phyloP scores from a whole-genome alignment of 1,284 basidiomycete species.

The Ustilago xerochloae region DNA sequence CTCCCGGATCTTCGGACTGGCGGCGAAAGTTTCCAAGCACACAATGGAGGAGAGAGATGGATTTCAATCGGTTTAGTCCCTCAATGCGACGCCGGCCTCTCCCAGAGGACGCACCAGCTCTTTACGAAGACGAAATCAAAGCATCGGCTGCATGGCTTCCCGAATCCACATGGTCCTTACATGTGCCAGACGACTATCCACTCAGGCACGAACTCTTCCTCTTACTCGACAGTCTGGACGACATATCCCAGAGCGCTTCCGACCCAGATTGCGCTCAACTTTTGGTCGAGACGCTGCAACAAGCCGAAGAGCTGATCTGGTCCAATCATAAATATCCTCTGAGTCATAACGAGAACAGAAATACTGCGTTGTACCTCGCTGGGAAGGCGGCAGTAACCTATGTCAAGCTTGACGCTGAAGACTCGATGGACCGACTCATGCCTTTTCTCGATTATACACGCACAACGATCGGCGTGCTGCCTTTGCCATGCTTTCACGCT shows the following conservation, averaged over 20 bases:
- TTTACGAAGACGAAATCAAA: slow-evolving; percentile 41
- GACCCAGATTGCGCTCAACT: slow-evolving; percentile 20
- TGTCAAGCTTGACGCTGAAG: slow-evolving; percentile 29
- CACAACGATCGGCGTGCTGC: slow-evolving; percentile 21
- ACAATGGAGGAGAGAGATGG: slow-evolving; percentile 34
- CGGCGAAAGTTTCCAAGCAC: slow-evolving; percentile 27
- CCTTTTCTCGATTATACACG: slow-evolving; percentile 23
- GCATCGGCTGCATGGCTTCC: slow-evolving; percentile 28
- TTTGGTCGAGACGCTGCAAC: slow-evolving; percentile 20
- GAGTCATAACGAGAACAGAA: background rate
- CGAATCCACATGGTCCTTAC: slow-evolving; percentile 16
- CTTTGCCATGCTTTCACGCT: slow-evolving; percentile 28
- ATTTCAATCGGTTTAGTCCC: slow-evolving; percentile 31
- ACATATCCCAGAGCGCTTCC: slow-evolving; percentile 12
- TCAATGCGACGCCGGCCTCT: slow-evolving; percentile 21
- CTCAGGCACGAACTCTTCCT: slow-evolving; percentile 29
- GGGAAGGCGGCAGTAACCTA: slow-evolving; percentile 37
- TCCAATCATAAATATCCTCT: slow-evolving; percentile 6
- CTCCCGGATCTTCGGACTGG: slow-evolving; percentile 16
- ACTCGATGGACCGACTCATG: slow-evolving; percentile 31
- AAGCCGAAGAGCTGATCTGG: slow-evolving; percentile 31
- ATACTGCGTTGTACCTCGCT: slow-evolving; percentile 26
- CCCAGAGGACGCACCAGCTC: slow-evolving; percentile 30
- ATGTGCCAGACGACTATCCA: slow-evolving; percentile 25
- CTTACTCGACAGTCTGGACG: slow-evolving; percentile 38